phyloP scores from a whole-genome alignment of 192 early-diverging fungal species.

The Coemansia reversa region DNA sequence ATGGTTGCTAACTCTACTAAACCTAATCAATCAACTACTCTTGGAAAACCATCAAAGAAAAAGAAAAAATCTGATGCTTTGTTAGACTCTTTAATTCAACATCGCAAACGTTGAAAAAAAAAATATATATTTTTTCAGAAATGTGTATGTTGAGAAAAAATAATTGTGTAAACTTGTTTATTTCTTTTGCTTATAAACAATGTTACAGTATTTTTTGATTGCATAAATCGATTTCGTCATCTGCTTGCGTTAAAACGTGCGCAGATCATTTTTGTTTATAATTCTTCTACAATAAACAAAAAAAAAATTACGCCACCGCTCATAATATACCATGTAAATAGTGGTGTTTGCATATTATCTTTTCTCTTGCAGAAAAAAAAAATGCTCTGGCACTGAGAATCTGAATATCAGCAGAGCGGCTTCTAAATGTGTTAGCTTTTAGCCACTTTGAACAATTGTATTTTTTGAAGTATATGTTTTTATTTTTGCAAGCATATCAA shows the following conservation, averaged over 20 bases:
- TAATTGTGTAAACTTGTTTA: not conserved
- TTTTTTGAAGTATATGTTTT: not conserved
- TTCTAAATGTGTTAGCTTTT: no score
- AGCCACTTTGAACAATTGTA: not conserved
- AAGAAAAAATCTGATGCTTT: constrained; percentile 20
- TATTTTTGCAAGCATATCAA: not conserved
- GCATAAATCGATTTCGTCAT: constrained; percentile 1
- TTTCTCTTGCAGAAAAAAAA: constrained; percentile 1
- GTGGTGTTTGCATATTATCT: no score
- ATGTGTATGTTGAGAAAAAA: no score
- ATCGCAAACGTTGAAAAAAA: constrained; percentile 11
- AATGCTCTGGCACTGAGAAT: no score
- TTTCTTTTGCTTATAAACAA: constrained; percentile 1
- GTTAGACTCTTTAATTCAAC: constrained; percentile 35
- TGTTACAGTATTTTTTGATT: not conserved
- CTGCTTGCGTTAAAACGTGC: not conserved
- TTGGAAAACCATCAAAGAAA: constrained; percentile 19
- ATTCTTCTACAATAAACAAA: not conserved
- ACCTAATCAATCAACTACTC: not conserved
- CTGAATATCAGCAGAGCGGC: no score
- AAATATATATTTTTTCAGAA: no score
- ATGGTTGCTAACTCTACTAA: not conserved
- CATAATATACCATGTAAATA: not conserved
- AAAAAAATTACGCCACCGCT: not conserved
- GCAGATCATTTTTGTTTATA: not conserved